These are phyloP conservation scores for Xylaria curta DNA, from an alignment of 495 filamentous ascomycete species.

Conservation along the genomic window DNA sequence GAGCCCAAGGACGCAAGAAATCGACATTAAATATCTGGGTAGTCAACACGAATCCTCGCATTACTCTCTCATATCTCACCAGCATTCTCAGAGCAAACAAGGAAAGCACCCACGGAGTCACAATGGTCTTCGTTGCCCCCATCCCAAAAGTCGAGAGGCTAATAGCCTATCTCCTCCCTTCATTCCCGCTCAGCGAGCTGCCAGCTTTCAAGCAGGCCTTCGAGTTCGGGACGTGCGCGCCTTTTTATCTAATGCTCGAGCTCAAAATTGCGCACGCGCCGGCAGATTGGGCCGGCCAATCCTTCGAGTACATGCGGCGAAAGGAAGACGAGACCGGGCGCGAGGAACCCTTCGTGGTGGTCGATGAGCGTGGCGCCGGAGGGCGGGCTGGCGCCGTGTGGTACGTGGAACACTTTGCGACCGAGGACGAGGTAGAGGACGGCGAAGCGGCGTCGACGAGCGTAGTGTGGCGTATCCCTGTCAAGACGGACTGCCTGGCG, in stretches of 20 bases:
- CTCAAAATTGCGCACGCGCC: conserved; percentile 29
- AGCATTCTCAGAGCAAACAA: neutral
- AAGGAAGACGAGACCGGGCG: conserved; percentile 30
- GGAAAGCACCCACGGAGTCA: neutral
- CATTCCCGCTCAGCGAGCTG: conserved; percentile 26
- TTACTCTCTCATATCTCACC: neutral
- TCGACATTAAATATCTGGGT: no score
- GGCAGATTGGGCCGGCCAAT: conserved; percentile 24
- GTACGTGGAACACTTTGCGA: conserved; percentile 28
- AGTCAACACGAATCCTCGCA: neutral
- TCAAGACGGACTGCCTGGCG: conserved; percentile 26
- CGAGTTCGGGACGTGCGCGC: conserved; percentile 28
- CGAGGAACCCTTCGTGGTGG: conserved; percentile 21
- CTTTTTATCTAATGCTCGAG: conserved; percentile 26
- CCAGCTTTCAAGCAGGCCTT: conserved; percentile 29
- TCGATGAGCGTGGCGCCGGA: conserved; percentile 24
- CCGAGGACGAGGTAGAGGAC: conserved; percentile 18
- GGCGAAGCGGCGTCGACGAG: conserved; percentile 19
- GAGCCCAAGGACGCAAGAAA: neutral
- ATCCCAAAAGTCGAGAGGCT: neutral
- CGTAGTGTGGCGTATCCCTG: conserved; percentile 31
- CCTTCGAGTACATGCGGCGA: conserved; percentile 31
- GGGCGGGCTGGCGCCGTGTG: conserved; percentile 23
- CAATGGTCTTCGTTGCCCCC: conserved; percentile 23
- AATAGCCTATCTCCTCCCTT: conserved; percentile 31